Evolutionary conservation across 371 early-diverging fungal genomes (phyloP).

Genomic region (Funneliformis caledonium): DNA sequence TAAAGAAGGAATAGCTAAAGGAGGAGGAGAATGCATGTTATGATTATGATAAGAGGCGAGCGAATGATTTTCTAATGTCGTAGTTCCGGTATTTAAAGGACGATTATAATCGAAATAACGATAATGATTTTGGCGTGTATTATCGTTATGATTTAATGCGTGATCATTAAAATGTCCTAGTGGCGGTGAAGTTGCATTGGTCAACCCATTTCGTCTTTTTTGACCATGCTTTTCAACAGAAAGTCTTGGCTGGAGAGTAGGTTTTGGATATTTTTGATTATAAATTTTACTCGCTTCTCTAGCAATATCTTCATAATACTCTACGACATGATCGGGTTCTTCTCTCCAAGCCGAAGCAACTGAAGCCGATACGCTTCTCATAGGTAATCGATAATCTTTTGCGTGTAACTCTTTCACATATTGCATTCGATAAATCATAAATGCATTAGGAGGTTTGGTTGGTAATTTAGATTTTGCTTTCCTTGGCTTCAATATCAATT

Average conservation of each 20-base stretch:
- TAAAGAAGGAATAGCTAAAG: not conserved
- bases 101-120: slow-evolving; percentile 5
- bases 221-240: not conserved
- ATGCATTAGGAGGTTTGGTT: slow-evolving; percentile 38
- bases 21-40: slow-evolving; percentile 17
- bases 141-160: not conserved
- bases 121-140: not conserved
- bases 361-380: slow-evolving; percentile 32
- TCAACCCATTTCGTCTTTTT: not conserved
- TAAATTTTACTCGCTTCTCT: slow-evolving; percentile 37
- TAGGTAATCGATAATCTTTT: slow-evolving; percentile 32
- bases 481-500: slow-evolving; percentile 35
- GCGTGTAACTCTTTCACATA: slow-evolving; percentile 40
- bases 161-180: too few species aligned
- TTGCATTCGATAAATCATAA: slow-evolving; percentile 41
- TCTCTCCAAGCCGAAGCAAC: slow-evolving; percentile 34
- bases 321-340: slow-evolving; percentile 34
- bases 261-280: slow-evolving; percentile 36
- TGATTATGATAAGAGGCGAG: not conserved
- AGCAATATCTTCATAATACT: slow-evolving; percentile 34
- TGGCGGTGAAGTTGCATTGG: not conserved
- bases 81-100: not conserved
- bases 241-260: not conserved
- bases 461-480: slow-evolving; percentile 34
- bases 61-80: not conserved